Conservation (phyloP, 1,284 basidiomycete genomes). For the Neotropicomus parvogracilis region DNA sequence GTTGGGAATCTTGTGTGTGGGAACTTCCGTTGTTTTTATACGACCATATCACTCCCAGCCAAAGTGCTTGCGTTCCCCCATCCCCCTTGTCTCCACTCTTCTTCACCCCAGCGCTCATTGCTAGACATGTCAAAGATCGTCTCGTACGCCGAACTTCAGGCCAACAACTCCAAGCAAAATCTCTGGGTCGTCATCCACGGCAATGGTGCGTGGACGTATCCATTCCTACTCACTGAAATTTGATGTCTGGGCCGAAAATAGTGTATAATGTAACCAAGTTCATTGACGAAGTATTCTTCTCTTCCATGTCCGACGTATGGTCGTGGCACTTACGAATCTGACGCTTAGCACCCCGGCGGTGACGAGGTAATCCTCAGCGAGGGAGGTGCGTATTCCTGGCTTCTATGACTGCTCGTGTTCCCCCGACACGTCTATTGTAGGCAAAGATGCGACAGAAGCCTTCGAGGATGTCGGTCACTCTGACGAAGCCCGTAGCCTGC, state of each 20-base stretch:
- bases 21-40: constrained; percentile 24
- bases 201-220: constrained; percentile 58
- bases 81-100: constrained; percentile 20
- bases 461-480: constrained; percentile 99
- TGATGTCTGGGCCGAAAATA: constrained; percentile 38
- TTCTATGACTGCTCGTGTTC: constrained; percentile 2
- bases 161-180: constrained; percentile 68
- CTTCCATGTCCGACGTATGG: not conserved
- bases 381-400: constrained; percentile 62
- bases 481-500: constrained; percentile 91
- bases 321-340: constrained; percentile 10
- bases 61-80: constrained; percentile 17
- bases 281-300: constrained; percentile 84
- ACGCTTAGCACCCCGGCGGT: constrained; percentile 77
- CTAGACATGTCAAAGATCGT: constrained; percentile 51
- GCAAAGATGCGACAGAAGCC: constrained; percentile 93
- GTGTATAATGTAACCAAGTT: constrained; percentile 96
- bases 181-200: constrained; percentile 79
- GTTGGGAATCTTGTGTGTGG: constrained; percentile 21
- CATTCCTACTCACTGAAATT: constrained; percentile 23
- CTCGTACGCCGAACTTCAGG: constrained; percentile 72
- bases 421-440: constrained; percentile 37
- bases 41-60: constrained; percentile 4
- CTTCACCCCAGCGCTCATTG: constrained; percentile 18
- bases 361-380: constrained; percentile 96